Evolutionary conservation across 192 early-diverging fungal species (phyloP).

Genomic region (Coemansia javaensis): DNA sequence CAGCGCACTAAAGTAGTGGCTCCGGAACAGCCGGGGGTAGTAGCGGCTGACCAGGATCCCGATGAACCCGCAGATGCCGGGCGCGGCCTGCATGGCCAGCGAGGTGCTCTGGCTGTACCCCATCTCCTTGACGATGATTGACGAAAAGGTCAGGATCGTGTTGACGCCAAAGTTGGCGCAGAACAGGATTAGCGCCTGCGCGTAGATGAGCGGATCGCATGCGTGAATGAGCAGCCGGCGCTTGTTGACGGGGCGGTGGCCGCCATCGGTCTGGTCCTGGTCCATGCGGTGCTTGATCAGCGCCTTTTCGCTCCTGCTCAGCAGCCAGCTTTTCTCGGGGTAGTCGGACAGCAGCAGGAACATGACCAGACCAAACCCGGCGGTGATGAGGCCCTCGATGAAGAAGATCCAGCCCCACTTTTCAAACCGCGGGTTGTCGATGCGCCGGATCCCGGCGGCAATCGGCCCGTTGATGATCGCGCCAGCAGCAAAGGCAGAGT

Average conservation of each 20-base stretch:
- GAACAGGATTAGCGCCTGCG: slow-evolving; percentile 28
- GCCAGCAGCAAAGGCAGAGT: slow-evolving; percentile 32
- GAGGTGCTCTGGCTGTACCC: slow-evolving; percentile 23
- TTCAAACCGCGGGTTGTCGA: slow-evolving; percentile 16
- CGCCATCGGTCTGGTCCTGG: slow-evolving; percentile 22
- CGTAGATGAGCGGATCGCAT: slow-evolving; percentile 22
- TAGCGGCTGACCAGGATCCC: slow-evolving; percentile 21
- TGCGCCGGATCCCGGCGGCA: slow-evolving; percentile 24
- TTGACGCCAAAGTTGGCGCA: slow-evolving; percentile 34
- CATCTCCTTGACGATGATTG: slow-evolving; percentile 34
- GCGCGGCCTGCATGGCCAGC: slow-evolving; percentile 35
- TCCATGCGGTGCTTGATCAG: slow-evolving; percentile 22
- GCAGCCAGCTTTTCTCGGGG: slow-evolving; percentile 30
- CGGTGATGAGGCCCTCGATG: slow-evolving; percentile 29
- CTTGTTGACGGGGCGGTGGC: slow-evolving; percentile 18
- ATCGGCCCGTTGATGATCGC: slow-evolving; percentile 34
- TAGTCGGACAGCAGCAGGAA: slow-evolving; percentile 26
- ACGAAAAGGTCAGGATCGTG: slow-evolving; percentile 31
- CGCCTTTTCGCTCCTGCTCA: slow-evolving; percentile 12
- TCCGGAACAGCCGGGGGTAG: slow-evolving; percentile 20
- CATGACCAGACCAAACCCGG: slow-evolving; percentile 23
- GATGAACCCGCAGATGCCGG: slow-evolving; percentile 30
- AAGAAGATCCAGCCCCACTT: slow-evolving; percentile 43
- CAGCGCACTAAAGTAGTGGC: slow-evolving; percentile 24
- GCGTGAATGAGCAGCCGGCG: slow-evolving; percentile 9